Conservation (phyloP, 192 early-diverging fungal species). For the Diversispora eburnea region DNA sequence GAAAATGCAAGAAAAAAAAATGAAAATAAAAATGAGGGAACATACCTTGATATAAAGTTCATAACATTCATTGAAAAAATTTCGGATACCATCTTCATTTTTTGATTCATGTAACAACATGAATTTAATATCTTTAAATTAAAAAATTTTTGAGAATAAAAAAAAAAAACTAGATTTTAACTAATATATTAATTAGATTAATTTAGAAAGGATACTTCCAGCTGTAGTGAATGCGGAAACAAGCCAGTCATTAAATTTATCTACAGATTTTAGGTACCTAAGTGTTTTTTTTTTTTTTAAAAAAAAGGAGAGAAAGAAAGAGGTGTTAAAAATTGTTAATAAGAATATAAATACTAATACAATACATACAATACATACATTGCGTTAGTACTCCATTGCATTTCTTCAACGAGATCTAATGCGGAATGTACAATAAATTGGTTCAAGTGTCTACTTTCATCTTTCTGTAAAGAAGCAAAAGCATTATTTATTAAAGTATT, state of each 20-base stretch:
- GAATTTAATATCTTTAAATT: conserved; percentile 60
- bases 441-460: conserved; percentile 85
- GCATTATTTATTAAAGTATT: too few species aligned
- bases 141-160: neutral
- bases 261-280: conserved; percentile 92
- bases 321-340: too few species aligned
- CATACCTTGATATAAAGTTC: conserved; percentile 86
- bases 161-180: neutral
- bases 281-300: too few species aligned
- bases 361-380: conserved; percentile 50
- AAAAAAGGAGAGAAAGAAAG: too few species aligned
- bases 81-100: conserved; percentile 73
- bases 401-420: conserved; percentile 94
- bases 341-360: too few species aligned
- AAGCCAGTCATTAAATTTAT: conserved; percentile 92
- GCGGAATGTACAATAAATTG: conserved; percentile 98
- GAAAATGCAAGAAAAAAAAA: too few species aligned
- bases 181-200: neutral
- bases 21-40: neutral
- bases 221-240: conserved; percentile 91
- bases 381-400: conserved; percentile 80
- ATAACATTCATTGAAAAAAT: conserved; percentile 80
- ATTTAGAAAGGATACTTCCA: conserved; percentile 56
- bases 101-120: conserved; percentile 79
- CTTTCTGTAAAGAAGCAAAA: conserved; percentile 45